Percentiles rank a stretch among this genome's conserved stretches.
phyloP scores from a whole-genome alignment of 352 stramenopile species.

The Pythium aristosporum region DNA sequence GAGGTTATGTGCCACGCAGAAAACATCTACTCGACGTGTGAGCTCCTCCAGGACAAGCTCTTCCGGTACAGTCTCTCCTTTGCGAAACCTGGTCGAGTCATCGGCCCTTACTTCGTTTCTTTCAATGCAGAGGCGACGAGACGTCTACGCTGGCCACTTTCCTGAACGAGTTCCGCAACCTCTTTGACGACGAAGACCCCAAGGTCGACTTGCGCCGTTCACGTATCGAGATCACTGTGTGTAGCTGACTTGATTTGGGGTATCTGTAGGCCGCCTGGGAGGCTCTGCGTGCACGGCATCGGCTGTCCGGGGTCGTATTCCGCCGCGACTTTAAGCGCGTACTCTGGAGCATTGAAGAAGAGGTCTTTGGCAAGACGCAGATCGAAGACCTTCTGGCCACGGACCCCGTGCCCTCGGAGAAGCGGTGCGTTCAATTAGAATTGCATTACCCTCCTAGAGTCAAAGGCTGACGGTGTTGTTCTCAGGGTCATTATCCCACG shows the following conservation, averaged over 20 bases:
- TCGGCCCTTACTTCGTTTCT: neutral
- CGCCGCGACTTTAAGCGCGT: conserved; percentile 70
- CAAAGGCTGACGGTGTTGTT: neutral
- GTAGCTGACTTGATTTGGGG: neutral
- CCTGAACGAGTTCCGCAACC: conserved; percentile 39
- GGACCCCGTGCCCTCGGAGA: neutral
- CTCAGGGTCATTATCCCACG: conserved; percentile 24
- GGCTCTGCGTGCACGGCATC: conserved; percentile 40
- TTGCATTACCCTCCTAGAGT: neutral
- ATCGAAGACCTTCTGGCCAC: conserved; percentile 48
- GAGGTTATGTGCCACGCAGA: conserved; percentile 61
- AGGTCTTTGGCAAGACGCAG: conserved; percentile 46
- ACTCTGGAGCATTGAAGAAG: conserved; percentile 48
- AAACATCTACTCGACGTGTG: conserved; percentile 51
- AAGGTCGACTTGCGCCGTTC: conserved; percentile 35
- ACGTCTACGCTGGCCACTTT: conserved; percentile 42
- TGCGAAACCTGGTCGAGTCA: no score
- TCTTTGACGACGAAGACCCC: conserved; percentile 63
- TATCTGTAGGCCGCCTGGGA: conserved; percentile 50
- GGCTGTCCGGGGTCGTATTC: conserved; percentile 45
- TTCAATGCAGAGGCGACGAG: conserved; percentile 11
- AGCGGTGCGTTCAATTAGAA: conserved; percentile 1
- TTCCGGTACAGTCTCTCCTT: conserved; percentile 34
- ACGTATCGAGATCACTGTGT: neutral
- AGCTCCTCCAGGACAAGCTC: conserved; percentile 44